phyloP scores from a whole-genome alignment of 208 protist species.

The Trichomonas gallinae region DNA sequence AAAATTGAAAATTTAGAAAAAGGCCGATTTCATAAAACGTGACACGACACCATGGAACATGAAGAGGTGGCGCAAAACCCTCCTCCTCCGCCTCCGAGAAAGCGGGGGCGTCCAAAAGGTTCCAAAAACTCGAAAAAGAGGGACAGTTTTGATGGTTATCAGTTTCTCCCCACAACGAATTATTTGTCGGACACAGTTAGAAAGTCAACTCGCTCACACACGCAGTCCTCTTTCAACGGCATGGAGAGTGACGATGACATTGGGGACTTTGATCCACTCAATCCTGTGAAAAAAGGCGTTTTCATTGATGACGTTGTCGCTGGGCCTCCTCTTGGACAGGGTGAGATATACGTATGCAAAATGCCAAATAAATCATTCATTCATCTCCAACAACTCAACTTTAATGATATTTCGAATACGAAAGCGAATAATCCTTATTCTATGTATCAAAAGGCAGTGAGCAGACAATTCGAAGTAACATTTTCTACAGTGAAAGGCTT shows the following conservation, averaged over 20 bases:
- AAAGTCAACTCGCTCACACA: background rate
- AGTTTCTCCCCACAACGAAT: background rate
- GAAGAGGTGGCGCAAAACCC: background rate
- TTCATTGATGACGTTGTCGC: background rate
- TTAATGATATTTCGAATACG: background rate
- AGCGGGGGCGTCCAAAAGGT: background rate
- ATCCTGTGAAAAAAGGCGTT: background rate
- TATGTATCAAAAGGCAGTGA: background rate
- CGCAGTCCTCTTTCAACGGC: background rate
- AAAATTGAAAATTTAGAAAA: too few species aligned
- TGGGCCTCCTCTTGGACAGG: background rate
- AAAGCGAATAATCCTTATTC: background rate
- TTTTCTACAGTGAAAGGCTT: background rate
- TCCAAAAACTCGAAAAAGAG: background rate
- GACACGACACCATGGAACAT: background rate
- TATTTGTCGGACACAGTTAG: background rate
- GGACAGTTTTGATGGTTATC: background rate
- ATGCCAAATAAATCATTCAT: background rate
- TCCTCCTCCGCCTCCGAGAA: background rate
- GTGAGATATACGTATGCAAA: background rate
- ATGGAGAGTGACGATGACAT: background rate
- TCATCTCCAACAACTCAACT: background rate
- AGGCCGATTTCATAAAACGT: background rate
- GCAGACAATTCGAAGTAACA: background rate
- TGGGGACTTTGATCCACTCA: background rate